Conservation (phyloP, 2,329 filamentous ascomycete species). For the Magnaporthiopsis poae region DNA sequence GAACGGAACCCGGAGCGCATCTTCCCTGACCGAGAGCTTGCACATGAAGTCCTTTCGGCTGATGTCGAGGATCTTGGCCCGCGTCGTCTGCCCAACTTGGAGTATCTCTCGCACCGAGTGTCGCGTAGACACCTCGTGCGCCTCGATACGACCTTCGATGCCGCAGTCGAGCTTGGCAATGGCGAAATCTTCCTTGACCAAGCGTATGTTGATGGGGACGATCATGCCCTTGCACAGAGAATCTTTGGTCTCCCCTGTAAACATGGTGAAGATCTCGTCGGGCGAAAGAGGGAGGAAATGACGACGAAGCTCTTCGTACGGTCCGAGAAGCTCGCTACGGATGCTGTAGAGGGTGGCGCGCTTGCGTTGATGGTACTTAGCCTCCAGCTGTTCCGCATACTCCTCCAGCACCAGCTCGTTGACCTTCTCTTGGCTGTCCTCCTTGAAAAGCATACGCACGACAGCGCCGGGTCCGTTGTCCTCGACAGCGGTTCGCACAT, state of each 20-base stretch:
- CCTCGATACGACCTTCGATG: slow-evolving; percentile 77
- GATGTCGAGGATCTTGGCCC: slow-evolving; percentile 77
- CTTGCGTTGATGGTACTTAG: slow-evolving; percentile 87
- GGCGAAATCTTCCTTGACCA: slow-evolving; percentile 84
- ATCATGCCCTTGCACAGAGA: slow-evolving; percentile 85
- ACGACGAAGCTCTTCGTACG: slow-evolving; percentile 86
- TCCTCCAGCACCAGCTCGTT: slow-evolving; percentile 94
- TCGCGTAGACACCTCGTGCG: slow-evolving; percentile 69
- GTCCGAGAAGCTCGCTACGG: slow-evolving; percentile 79
- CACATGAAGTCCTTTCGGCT: slow-evolving; percentile 78
- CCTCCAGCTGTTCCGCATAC: slow-evolving; percentile 90
- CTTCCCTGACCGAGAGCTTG: slow-evolving; percentile 76
- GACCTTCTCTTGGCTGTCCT: slow-evolving; percentile 86
- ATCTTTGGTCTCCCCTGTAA: slow-evolving; percentile 83
- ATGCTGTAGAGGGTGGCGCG: slow-evolving; percentile 94
- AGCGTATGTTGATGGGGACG: slow-evolving; percentile 75
- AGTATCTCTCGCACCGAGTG: slow-evolving; percentile 64
- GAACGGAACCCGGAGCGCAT: slow-evolving; percentile 64
- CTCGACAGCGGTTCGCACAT: slow-evolving; percentile 87
- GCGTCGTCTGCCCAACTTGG: slow-evolving; percentile 70
- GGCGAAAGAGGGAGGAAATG: slow-evolving; percentile 60
- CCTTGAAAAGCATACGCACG: slow-evolving; percentile 86
- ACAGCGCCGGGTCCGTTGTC: slow-evolving; percentile 84
- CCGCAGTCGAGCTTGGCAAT: slow-evolving; percentile 91
- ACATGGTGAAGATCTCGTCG: slow-evolving; percentile 87